Percentiles rank a stretch among this genome's conserved stretches.
phyloP scores from a whole-genome alignment of 2,329 filamentous ascomycete genomes.

The Aspergillus arachidicola region DNA sequence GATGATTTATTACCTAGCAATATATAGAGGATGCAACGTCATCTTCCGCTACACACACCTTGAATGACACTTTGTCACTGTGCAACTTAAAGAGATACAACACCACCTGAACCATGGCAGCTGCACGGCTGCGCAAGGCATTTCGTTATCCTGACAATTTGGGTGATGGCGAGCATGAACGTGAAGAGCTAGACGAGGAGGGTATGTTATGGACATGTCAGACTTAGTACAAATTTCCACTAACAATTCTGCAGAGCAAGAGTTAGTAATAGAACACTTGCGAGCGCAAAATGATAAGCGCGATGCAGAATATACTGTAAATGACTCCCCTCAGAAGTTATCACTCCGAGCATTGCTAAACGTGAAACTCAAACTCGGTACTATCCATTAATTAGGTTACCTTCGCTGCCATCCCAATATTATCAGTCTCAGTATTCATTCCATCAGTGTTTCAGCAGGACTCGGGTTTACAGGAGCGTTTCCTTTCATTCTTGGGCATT shows the following conservation, averaged over 20 bases:
- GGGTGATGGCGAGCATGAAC: slow-evolving; percentile 55
- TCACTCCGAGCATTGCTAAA: background rate
- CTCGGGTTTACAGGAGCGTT: slow-evolving; percentile 21
- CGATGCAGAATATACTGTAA: slow-evolving; percentile 46
- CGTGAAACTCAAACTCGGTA: background rate
- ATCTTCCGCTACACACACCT: background rate
- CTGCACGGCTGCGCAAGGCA: slow-evolving; percentile 71
- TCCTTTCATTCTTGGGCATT: slow-evolving; percentile 35
- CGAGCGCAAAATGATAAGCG: slow-evolving; percentile 39
- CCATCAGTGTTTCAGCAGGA: slow-evolving; percentile 32
- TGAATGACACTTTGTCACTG: background rate
- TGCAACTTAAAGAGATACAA: background rate
- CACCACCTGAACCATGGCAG: slow-evolving; percentile 44
- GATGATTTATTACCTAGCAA: background rate
- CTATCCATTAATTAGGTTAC: slow-evolving; percentile 24
- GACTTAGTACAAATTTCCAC: slow-evolving; percentile 5
- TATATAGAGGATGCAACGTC: background rate
- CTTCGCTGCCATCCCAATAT: slow-evolving; percentile 42
- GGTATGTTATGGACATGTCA: slow-evolving; percentile 48
- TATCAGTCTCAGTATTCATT: slow-evolving; percentile 35
- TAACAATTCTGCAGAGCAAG: slow-evolving; percentile 39
- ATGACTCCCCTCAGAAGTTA: slow-evolving; percentile 6
- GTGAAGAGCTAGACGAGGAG: slow-evolving; percentile 74
- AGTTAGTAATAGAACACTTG: slow-evolving; percentile 42
- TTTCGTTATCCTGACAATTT: slow-evolving; percentile 73